Percentiles rank a stretch among this genome's conserved stretches.
These are phyloP conservation scores for Ceratobasidium theobromae DNA, from an alignment of 1,284 basidiomycete species.

Conservation along the genomic window DNA sequence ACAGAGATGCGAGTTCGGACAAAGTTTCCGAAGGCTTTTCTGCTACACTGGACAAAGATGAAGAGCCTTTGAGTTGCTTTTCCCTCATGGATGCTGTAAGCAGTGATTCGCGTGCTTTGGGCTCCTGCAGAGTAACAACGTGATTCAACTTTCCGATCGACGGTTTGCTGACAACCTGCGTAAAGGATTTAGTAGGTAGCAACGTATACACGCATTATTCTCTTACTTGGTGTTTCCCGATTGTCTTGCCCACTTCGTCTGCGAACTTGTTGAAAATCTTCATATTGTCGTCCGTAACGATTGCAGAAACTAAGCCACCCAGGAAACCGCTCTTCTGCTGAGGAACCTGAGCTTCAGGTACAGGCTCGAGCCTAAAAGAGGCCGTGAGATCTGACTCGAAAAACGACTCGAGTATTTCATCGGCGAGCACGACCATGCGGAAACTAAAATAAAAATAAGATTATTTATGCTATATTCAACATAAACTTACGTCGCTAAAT, in stretches of 20 bases:
- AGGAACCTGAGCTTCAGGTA: slow-evolving; percentile 51
- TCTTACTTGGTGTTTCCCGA: slow-evolving; percentile 81
- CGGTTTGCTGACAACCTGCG: slow-evolving; percentile 70
- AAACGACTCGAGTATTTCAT: slow-evolving; percentile 92
- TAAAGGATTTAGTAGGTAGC: neutral
- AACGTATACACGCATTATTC: slow-evolving; percentile 33
- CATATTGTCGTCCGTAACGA: slow-evolving; percentile 85
- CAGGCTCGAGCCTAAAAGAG: slow-evolving; percentile 77
- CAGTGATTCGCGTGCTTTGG: slow-evolving; percentile 83
- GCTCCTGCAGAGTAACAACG: slow-evolving; percentile 63
- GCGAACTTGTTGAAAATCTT: slow-evolving; percentile 84
- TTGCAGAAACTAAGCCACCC: slow-evolving; percentile 83
- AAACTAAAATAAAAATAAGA: slow-evolving; percentile 56
- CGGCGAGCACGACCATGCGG: slow-evolving; percentile 95
- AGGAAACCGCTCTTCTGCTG: slow-evolving; percentile 62
- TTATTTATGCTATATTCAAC: neutral
- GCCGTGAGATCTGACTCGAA: slow-evolving; percentile 86
- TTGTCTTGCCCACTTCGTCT: slow-evolving; percentile 89
- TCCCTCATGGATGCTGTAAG: slow-evolving; percentile 49
- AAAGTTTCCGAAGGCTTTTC: slow-evolving; percentile 28
- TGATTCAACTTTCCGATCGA: slow-evolving; percentile 83
- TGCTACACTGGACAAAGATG: slow-evolving; percentile 37
- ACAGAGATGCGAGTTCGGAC: slow-evolving; percentile 38
- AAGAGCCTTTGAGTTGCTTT: slow-evolving; percentile 36
- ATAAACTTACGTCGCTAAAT: slow-evolving; percentile 69